Conservation (phyloP, 345 rosid genomes). For the Noccaea bulbosa region DNA sequence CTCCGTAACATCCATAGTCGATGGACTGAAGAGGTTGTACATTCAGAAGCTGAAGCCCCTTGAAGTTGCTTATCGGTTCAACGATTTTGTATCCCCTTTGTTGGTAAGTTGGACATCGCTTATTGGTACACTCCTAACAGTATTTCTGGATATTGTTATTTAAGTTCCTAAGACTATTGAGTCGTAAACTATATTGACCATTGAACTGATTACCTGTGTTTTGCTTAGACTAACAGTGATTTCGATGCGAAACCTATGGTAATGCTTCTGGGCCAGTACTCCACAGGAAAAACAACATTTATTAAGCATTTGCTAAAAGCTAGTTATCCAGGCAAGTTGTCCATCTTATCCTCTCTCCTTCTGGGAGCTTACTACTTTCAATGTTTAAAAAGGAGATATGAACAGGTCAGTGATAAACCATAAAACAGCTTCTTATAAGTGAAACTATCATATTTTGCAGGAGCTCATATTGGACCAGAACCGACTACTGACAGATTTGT, state of each 20-base stretch:
- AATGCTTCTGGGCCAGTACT: constrained; percentile 96
- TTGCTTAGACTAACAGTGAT: constrained; percentile 78
- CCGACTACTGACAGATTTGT: constrained; percentile 99
- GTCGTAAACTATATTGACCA: constrained; percentile 19
- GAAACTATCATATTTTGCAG: constrained; percentile 51
- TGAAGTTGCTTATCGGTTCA: constrained; percentile 83
- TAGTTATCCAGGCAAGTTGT: constrained; percentile 75
- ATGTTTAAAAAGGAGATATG: background rate
- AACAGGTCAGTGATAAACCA: constrained; percentile 2
- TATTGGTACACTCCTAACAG: background rate
- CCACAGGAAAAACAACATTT: constrained; percentile 98
- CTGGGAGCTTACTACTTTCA: constrained; percentile 5
- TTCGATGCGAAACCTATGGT: constrained; percentile 99
- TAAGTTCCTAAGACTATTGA: constrained; percentile 18
- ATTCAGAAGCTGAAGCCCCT: constrained; percentile 90
- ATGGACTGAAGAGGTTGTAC: constrained; percentile 89
- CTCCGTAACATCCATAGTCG: constrained; percentile 87
- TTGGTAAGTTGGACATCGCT: constrained; percentile 59
- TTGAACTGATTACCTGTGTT: constrained; percentile 21
- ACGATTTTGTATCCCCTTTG: constrained; percentile 90
- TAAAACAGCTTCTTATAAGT: background rate
- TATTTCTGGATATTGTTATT: constrained; percentile 15
- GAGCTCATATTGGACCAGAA: constrained; percentile 98
- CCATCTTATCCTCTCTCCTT: constrained; percentile 18
- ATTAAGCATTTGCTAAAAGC: constrained; percentile 87